Base-by-base conservation (phyloP, 2,329 filamentous ascomycete species). In the Colletotrichum tabaci region DNA sequence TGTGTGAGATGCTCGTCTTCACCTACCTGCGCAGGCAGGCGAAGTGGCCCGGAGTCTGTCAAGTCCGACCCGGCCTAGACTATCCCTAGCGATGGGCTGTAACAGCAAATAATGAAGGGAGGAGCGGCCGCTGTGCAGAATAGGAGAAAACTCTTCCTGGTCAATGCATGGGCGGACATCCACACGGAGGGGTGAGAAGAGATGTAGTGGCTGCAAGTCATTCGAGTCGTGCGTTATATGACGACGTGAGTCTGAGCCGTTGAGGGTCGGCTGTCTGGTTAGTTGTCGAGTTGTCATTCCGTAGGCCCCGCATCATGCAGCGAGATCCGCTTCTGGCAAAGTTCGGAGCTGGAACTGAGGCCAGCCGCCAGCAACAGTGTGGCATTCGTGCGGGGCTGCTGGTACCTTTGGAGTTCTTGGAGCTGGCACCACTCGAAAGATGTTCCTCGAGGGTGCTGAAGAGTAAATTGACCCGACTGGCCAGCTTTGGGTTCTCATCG, bases 131-230 rank as follows among this genome's bases (percentile, higher is more conserved):
- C 49, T 46, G 18, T 57, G 50, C 57, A 71, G 42, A n/a, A 38
- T 2, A 50, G 13, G 57, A 67, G 47, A 10, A 56, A 50, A 67
- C 40, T 67, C 50, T 67, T 61, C 35, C 50, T 49, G 30, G 63
- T 71, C 56, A 16, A 46, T 62, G 47, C 64, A 63, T 67, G 55
- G 15, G 61, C 38, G 67, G n/a, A 23, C 49, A 67, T 26, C 56
- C 67, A 56, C 42, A 58, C 56, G 63, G 49, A 53, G 49, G 67
- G 67, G 42, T 46, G 44, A 40, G 30, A 61, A 42, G 57, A 71
- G 42, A 63, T 35, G 58, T 71, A 68, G 65, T 65, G 53, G 68
- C 68, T 71, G 68, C 68, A 71, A 68, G 68, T 71, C 68, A 71
- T 71, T 68, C 68, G 65, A 67, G 52, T 63, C 52, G 52, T 63